Evolutionary conservation across 2,329 filamentous ascomycete species (phyloP), one percentile per base, ranked within the genome.

Genomic region (Phoma sp.): DNA sequence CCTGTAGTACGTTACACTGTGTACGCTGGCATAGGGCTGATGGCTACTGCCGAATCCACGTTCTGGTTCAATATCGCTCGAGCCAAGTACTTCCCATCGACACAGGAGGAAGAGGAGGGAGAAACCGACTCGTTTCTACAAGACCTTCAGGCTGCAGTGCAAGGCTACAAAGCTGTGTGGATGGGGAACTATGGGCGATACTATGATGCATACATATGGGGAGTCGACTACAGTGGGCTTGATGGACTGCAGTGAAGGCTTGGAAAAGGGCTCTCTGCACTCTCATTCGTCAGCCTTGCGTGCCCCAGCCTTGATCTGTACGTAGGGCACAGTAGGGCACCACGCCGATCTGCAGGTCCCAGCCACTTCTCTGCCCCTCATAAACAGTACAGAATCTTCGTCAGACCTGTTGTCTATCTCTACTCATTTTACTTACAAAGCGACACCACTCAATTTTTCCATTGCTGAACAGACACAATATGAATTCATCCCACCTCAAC

Each of bases 51-150:
- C 6, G 70, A 73, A 49, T 57, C 67, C 1, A 67, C 64, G 1
- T 72, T 73, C 40, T 72, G 71, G 71, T 49, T 57, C 13, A 65
- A 66, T 8, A 55, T 71, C 13, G 49, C 70, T 10, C 61, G 61
- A 32, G 62, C 66, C 10, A 69, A 67, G 37, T 72, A 61, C 47
- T 70, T 72, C n/a, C 62, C 63, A 0, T 53, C 63, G 5, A 31
- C 43, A 5, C 31, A 35, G 9, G 57, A 50, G 13, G 59, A 63
- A 7, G 64, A 64, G 1, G 51, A 57, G n/a, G 46, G 58, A 25
- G 55, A 58, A 24, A 50, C 58, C 9, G 63, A 62, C 17, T 57
- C 55, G 12, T 43, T 69, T 1, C 36, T 67, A n/a, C 17, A 43
- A 3, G 46, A 55, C 3, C 4, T 67, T 0, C 21, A 22, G 1